Evolutionary conservation across 2,329 filamentous ascomycete species (phyloP).

Genomic region (Ilyonectria destructans): DNA sequence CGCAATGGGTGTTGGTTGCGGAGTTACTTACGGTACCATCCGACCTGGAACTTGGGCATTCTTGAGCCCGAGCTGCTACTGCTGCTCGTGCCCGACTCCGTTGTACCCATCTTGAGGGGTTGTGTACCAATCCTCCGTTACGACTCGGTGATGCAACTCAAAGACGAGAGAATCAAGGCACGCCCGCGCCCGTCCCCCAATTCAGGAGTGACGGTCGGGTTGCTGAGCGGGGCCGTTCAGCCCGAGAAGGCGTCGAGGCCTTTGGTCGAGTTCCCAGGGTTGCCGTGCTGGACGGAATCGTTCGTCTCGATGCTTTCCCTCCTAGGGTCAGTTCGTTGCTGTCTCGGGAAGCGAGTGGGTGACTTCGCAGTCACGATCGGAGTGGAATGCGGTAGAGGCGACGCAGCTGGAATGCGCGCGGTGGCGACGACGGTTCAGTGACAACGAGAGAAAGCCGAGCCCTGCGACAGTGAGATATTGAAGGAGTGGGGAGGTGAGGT

Average conservation of each 20-base stretch:
- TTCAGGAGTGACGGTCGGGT: slow-evolving; percentile 45
- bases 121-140: slow-evolving; percentile 40
- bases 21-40: slow-evolving; percentile 65
- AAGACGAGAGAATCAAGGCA: slow-evolving; percentile 35
- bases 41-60: slow-evolving; percentile 61
- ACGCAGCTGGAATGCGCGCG: slow-evolving; percentile 43
- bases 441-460: slow-evolving; percentile 49
- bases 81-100: slow-evolving; percentile 47
- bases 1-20: background rate
- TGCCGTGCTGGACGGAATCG: slow-evolving; percentile 25
- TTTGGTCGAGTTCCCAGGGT: slow-evolving; percentile 33
- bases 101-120: slow-evolving; percentile 44
- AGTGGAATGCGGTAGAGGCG: slow-evolving; percentile 45
- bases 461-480: slow-evolving; percentile 46
- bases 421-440: slow-evolving; percentile 39
- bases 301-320: slow-evolving; percentile 21
- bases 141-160: slow-evolving; percentile 26
- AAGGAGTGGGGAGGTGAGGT: slow-evolving; percentile 15
- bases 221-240: slow-evolving; percentile 35
- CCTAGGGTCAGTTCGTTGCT: slow-evolving; percentile 34
- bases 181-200: slow-evolving; percentile 46
- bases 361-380: slow-evolving; percentile 20
- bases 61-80: slow-evolving; percentile 48
- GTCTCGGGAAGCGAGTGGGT: slow-evolving; percentile 39
- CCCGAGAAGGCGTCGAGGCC: slow-evolving; percentile 13